Conservation (phyloP, 1,139 yeast species). For the Torulaspora globosa region DNA sequence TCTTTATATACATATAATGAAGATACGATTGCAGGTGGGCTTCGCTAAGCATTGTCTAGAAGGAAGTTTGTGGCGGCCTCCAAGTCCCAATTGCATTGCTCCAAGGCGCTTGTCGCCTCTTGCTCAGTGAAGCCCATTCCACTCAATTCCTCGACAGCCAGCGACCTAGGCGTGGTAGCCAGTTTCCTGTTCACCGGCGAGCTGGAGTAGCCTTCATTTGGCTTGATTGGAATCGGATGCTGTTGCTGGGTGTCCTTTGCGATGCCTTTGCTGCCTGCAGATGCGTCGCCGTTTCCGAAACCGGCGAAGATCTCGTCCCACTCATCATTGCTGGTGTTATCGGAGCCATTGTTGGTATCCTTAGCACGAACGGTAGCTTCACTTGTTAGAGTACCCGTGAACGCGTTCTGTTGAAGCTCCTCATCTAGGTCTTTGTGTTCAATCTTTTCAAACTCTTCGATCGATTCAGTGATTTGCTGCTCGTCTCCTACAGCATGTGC, state of each 20-base stretch:
- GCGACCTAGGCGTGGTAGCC: conserved; percentile 42
- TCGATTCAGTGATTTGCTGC: conserved; percentile 22
- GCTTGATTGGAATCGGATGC: conserved; percentile 21
- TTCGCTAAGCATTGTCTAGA: conserved; percentile 55
- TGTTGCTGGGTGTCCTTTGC: conserved; percentile 10
- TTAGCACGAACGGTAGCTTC: conserved; percentile 5
- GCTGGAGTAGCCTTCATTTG: conserved; percentile 7
- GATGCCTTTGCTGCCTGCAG: conserved; percentile 1
- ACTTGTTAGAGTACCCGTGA: conserved; percentile 36
- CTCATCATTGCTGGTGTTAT: conserved; percentile 54
- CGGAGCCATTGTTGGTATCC: conserved; percentile 7
- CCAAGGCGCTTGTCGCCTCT: conserved; percentile 65
- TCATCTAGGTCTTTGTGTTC: conserved; percentile 32
- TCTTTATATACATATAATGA: neutral
- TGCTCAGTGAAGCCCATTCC: conserved; percentile 83
- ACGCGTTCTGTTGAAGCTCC: conserved; percentile 36
- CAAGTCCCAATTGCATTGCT: conserved; percentile 65
- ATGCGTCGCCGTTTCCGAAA: conserved; percentile 53
- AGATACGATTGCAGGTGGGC: conserved; percentile 1
- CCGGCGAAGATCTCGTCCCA: conserved; percentile 96
- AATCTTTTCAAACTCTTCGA: conserved; percentile 30
- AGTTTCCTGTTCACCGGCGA: conserved; percentile 33
- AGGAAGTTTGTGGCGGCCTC: conserved; percentile 82
- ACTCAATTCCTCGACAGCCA: conserved; percentile 66
- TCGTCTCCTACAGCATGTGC: conserved; percentile 42